These are phyloP conservation scores for Styphnolobium japonicum DNA, from an alignment of 306 rosid genomes.

Conservation along the genomic window DNA sequence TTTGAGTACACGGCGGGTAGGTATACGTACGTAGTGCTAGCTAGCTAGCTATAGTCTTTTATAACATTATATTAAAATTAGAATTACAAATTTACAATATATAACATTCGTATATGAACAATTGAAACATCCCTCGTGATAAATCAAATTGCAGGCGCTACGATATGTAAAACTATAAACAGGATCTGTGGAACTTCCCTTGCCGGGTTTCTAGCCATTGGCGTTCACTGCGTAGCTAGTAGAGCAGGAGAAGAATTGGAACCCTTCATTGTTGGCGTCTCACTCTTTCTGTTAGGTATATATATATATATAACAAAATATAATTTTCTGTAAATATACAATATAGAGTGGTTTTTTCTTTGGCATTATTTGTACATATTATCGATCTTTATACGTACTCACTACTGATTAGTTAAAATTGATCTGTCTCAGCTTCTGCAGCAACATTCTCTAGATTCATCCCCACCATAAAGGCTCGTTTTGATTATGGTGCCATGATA, in stretches of 20 bases:
- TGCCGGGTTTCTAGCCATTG: slow-evolving; percentile 71
- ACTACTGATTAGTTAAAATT: neutral
- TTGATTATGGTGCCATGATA: slow-evolving; percentile 77
- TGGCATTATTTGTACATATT: neutral
- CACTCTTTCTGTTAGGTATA: slow-evolving; percentile 73
- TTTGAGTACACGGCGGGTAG: slow-evolving; percentile 67
- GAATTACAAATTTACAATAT: neutral
- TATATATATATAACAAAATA: neutral
- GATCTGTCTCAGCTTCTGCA: slow-evolving; percentile 57
- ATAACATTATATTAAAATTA: neutral
- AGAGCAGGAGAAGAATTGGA: slow-evolving; percentile 57
- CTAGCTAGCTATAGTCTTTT: neutral
- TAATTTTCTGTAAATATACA: neutral
- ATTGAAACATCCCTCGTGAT: neutral
- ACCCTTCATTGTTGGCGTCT: slow-evolving; percentile 55
- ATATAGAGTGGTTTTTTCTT: neutral
- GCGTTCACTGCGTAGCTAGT: slow-evolving; percentile 68
- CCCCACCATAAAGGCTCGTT: slow-evolving; percentile 69
- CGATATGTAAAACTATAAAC: slow-evolving; percentile 59
- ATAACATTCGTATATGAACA: neutral
- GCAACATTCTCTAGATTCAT: slow-evolving; percentile 86
- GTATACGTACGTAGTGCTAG: slow-evolving; percentile 16
- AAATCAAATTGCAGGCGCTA: slow-evolving; percentile 60
- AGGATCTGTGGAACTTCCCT: slow-evolving; percentile 69
- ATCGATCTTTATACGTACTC: neutral